phyloP scores from a whole-genome alignment of 2,329 filamentous ascomycete genomes.

The Verticillium dahliae region DNA sequence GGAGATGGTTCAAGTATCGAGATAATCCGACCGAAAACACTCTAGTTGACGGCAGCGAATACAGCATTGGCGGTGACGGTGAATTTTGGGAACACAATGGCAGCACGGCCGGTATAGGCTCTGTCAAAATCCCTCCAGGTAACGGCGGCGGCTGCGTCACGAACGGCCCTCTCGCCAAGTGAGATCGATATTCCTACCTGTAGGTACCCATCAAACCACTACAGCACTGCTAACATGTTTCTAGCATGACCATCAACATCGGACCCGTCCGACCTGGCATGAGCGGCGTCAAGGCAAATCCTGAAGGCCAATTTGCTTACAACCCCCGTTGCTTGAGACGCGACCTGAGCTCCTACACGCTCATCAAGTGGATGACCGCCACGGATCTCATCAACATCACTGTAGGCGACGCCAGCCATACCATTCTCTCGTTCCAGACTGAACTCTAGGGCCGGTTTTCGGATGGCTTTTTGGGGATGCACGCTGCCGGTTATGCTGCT shows the following conservation, averaged over 20 bases:
- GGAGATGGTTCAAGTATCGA: constrained; percentile 27
- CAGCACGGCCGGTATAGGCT: constrained; percentile 12
- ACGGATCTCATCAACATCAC: constrained; percentile 18
- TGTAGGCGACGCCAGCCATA: constrained; percentile 9
- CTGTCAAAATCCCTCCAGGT: constrained; percentile 24
- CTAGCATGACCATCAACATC: constrained; percentile 18
- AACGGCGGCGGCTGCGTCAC: constrained; percentile 26
- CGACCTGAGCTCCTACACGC: constrained; percentile 13
- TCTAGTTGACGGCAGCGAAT: constrained; percentile 31
- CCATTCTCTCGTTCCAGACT: constrained; percentile 19
- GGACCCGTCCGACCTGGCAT: constrained; percentile 19
- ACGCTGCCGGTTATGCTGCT: constrained; percentile 20
- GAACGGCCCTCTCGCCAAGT: constrained; percentile 21
- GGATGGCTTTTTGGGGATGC: constrained; percentile 19
- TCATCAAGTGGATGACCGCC: constrained; percentile 10
- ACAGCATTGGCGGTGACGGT: constrained; percentile 31
- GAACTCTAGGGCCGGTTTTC: constrained; percentile 22
- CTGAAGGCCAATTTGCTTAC: constrained; percentile 11
- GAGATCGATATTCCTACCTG: not conserved
- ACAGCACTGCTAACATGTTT: not conserved
- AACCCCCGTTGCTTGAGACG: constrained; percentile 24
- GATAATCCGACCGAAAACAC: constrained; percentile 22
- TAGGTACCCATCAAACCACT: no score
- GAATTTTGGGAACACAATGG: constrained; percentile 19
- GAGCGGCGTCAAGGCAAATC: constrained; percentile 1